Base-by-base conservation (phyloP, 495 filamentous ascomycete genomes). In the Cercophora newfieldiana region DNA sequence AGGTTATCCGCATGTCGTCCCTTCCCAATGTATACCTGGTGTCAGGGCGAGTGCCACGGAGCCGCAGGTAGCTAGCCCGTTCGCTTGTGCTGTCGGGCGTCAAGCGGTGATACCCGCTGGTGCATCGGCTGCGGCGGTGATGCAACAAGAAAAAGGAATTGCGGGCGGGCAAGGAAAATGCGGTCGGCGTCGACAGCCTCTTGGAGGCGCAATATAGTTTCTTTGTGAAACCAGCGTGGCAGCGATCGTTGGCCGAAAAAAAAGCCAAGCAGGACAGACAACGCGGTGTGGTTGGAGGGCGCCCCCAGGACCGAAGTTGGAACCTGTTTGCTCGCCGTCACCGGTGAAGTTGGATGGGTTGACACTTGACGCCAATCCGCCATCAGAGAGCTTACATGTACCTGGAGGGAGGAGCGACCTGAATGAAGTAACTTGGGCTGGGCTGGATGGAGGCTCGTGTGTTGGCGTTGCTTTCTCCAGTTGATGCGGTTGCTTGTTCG, bases 231-330 rank as follows among this genome's bases (percentile, higher is more conserved):
- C 61, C 49, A 22, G 49, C 26, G 49, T 47, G 49, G 49, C 37
- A 47, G 59, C 50, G 31, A 63, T 25, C 21, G 61, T 55, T 63
- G 61, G 61, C 44, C 31, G 30, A 44, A 37, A 63, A 63, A 63
- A 55, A 54, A 55, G 61, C 61, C 61, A 55, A 56, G 61, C 22
- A 50, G 50, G 22, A n/a, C n/a, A n/a, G n/a, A n/a, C n/a, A n/a
- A n/a, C n/a, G n/a, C n/a, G n/a, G 50, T 19, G 26, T 63, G 61
- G 61, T 63, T 63, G 61, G 61, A 63, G 61, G 49, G 21, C n/a
- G 37, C 37, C 18, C 37, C 30, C 53, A 56, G 6, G 49, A 14
- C 25, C n/a, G 22, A 58, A 26, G 50, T 22, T 60, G n/a, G n/a
- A n/a, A n/a, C 24, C 24, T 31, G 57, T 33, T 49, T 63, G 49